Percentiles rank a stretch among this genome's conserved stretches.
Conservation (phyloP, 257 asterid species). For the Solanum sejunctum region DNA sequence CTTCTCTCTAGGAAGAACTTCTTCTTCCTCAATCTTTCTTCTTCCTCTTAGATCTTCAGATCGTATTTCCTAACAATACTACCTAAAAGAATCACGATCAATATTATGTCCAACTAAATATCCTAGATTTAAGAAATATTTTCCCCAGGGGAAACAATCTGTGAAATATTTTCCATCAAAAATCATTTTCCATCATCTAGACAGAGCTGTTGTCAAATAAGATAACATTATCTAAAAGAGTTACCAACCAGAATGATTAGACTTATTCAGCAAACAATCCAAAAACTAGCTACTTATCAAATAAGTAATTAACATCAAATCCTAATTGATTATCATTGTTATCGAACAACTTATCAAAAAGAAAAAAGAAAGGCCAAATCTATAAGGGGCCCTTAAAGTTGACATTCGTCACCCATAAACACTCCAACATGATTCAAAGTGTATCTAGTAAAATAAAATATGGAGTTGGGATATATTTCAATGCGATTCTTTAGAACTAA, state of each 20-base stretch:
- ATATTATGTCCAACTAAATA: neutral
- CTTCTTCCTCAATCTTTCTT: too few species aligned
- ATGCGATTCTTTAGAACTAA: neutral
- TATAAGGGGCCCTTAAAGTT: neutral
- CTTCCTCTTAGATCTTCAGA: too few species aligned
- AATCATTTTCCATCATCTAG: neutral
- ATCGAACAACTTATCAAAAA: neutral
- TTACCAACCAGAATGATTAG: neutral
- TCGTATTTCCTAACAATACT: neutral
- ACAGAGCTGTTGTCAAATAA: neutral
- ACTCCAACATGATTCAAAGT: neutral
- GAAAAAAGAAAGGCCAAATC: neutral
- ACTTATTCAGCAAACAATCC: neutral
- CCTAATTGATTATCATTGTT: neutral
- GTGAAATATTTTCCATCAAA: neutral
- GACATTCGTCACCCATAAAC: neutral
- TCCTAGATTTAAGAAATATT: neutral
- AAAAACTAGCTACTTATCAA: neutral
- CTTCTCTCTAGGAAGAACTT: too few species aligned
- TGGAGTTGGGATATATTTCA: neutral
- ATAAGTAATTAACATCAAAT: neutral
- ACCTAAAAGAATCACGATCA: neutral
- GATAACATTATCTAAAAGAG: neutral
- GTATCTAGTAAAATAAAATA: neutral
- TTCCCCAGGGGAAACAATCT: neutral